A percentile compares a stretch with the other conserved stretches of the same genome.
These are phyloP conservation scores for Vigna nakashimae DNA, from an alignment of 306 rosid genomes.

Conservation along the genomic window DNA sequence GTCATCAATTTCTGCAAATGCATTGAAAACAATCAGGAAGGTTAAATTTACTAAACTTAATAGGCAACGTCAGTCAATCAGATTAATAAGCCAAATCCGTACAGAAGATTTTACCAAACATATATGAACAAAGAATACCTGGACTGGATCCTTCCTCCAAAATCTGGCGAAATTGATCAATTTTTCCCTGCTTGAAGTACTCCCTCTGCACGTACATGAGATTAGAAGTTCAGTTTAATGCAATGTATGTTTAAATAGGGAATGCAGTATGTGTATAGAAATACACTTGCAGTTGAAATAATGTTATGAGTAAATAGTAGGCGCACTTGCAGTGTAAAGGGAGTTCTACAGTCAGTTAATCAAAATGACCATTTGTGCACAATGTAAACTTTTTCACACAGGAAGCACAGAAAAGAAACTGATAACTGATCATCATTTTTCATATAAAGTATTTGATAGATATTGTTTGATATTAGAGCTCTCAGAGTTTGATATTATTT, in stretches of 20 bases:
- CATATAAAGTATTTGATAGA: neutral
- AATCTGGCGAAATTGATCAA: conserved; percentile 92
- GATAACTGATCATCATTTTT: neutral
- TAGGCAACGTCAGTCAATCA: conserved; percentile 10
- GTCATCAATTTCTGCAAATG: conserved; percentile 88
- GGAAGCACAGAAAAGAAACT: neutral
- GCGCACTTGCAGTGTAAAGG: too few species aligned
- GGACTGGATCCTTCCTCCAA: conserved; percentile 97
- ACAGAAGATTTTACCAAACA: neutral
- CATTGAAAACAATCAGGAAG: conserved; percentile 4
- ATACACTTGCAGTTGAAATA: neutral
- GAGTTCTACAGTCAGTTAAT: neutral
- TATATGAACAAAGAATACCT: conserved; percentile 57
- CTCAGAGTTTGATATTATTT: too few species aligned
- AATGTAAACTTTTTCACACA: neutral
- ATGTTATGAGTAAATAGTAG: neutral
- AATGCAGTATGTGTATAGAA: neutral
- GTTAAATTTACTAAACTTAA: conserved; percentile 27
- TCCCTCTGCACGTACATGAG: conserved; percentile 67
- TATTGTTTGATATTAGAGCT: too few species aligned
- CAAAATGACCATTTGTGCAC: neutral
- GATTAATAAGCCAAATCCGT: conserved; percentile 33
- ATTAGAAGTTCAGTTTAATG: neutral
- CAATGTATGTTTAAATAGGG: conserved; percentile 8
- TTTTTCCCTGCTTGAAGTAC: conserved; percentile 95